These are phyloP conservation scores for Globisporangium viniferum DNA, from an alignment of 352 stramenopile genomes.

Conservation along the genomic window DNA sequence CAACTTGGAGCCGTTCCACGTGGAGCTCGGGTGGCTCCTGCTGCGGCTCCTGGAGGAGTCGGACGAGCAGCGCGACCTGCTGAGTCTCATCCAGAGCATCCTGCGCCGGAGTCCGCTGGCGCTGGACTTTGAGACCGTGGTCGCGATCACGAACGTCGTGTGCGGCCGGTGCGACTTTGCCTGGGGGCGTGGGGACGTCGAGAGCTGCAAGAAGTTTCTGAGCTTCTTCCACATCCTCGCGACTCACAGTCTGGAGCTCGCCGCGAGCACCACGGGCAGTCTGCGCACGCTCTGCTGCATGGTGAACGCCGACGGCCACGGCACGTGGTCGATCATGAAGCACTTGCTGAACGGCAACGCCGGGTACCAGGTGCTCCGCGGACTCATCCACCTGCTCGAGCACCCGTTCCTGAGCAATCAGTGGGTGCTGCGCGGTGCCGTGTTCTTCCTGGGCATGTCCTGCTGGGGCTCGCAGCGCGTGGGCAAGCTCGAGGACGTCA, in stretches of 20 bases:
- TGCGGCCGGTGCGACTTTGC: conserved; percentile 65
- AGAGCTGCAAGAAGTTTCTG: conserved; percentile 69
- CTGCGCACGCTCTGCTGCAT: conserved; percentile 79
- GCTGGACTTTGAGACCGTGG: conserved; percentile 62
- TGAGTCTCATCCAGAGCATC: conserved; percentile 73
- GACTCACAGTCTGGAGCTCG: conserved; percentile 54
- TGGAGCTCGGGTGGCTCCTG: conserved; percentile 73
- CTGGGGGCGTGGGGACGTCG: conserved; percentile 67
- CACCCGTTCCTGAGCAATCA: conserved; percentile 50
- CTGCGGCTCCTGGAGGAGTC: conserved; percentile 75
- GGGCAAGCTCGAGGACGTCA: conserved; percentile 64
- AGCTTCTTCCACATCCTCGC: conserved; percentile 77
- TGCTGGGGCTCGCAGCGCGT: conserved; percentile 85
- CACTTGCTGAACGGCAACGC: conserved; percentile 58
- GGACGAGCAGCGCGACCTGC: conserved; percentile 72
- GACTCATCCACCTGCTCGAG: conserved; percentile 72
- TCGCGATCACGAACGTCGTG: conserved; percentile 68
- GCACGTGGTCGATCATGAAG: conserved; percentile 84
- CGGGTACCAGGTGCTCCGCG: conserved; percentile 66
- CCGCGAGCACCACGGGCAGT: conserved; percentile 54
- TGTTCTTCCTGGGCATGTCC: conserved; percentile 89
- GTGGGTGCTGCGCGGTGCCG: conserved; percentile 74
- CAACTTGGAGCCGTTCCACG: conserved; percentile 58
- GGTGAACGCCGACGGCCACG: conserved; percentile 80
- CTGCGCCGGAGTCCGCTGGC: conserved; percentile 50